A percentile compares a stretch with the other conserved stretches of the same genome.
Conservation (phyloP, 2,329 filamentous ascomycete species). For the Clonostachys rosea region DNA sequence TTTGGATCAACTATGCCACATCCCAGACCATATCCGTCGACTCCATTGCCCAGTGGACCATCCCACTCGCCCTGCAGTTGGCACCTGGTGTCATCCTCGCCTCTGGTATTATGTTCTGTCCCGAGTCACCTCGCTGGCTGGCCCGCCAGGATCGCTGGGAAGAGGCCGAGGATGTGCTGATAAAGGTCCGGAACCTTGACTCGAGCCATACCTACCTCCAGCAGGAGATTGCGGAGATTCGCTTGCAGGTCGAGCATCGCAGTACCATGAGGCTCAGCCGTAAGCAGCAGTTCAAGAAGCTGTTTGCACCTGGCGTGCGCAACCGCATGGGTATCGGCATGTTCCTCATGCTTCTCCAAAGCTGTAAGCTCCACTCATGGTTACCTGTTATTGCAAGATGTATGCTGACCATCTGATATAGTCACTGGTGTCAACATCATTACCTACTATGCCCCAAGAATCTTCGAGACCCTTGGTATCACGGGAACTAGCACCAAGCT, state of each 20-base stretch:
- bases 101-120: slow-evolving; percentile 46
- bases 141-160: slow-evolving; percentile 52
- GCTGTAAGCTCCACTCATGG: slow-evolving; percentile 5
- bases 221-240: slow-evolving; percentile 37
- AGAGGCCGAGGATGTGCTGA: slow-evolving; percentile 19
- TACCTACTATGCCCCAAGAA: slow-evolving; percentile 20
- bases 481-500: slow-evolving; percentile 12
- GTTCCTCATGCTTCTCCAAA: slow-evolving; percentile 37
- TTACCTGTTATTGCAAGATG: slow-evolving; percentile 5
- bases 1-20: slow-evolving; percentile 25
- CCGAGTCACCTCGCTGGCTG: slow-evolving; percentile 53
- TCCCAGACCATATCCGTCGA: slow-evolving; percentile 19
- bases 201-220: slow-evolving; percentile 17
- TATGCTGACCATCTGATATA: too few relatives aligned
- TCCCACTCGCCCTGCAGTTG: slow-evolving; percentile 49
- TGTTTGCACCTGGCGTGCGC: slow-evolving; percentile 26
- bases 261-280: slow-evolving; percentile 15
- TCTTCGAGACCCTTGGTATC: slow-evolving; percentile 19
- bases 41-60: slow-evolving; percentile 31
- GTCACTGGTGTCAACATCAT: slow-evolving; percentile 21
- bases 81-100: slow-evolving; percentile 48
- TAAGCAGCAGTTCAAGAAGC: slow-evolving; percentile 19
- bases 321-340: slow-evolving; percentile 37
- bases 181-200: slow-evolving; percentile 20
- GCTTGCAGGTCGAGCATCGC: slow-evolving; percentile 44